phyloP scores from a whole-genome alignment of 768 basidiomycete genomes.

The Boletus vermiculosoides region DNA sequence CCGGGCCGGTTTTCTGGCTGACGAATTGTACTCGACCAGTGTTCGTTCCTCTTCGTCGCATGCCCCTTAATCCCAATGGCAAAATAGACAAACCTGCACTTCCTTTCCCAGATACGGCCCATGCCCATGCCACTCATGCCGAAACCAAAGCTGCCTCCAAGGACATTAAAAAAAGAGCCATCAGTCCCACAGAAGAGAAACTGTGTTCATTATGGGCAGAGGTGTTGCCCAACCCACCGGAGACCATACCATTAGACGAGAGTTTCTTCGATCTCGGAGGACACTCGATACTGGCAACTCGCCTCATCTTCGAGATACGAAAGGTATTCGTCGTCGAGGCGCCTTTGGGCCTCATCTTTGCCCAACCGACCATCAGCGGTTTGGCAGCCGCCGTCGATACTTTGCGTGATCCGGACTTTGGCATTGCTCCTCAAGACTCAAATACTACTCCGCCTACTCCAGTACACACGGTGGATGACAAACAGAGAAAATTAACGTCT shows the following conservation, averaged over 20 bases:
- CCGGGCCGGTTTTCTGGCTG: neutral
- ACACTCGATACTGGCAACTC: conserved; percentile 96
- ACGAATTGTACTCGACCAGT: conserved; percentile 45
- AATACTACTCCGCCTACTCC: conserved; percentile 19
- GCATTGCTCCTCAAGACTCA: conserved; percentile 47
- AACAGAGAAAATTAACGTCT: conserved; percentile 20
- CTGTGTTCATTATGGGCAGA: conserved; percentile 83
- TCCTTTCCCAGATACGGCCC: conserved; percentile 96
- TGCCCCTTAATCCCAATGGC: conserved; percentile 98
- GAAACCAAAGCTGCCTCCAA: conserved; percentile 37
- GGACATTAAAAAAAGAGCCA: conserved; percentile 35
- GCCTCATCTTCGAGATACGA: conserved; percentile 94
- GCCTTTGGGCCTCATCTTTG: conserved; percentile 89
- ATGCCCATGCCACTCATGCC: conserved; percentile 42
- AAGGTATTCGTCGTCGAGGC: conserved; percentile 89
- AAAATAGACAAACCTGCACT: conserved; percentile 98
- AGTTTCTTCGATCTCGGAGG: conserved; percentile 98
- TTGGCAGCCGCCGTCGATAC: conserved; percentile 75
- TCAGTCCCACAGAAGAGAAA: conserved; percentile 71
- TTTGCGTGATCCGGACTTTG: conserved; percentile 78
- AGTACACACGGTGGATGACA: conserved; percentile 8
- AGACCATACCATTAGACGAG: conserved; percentile 82
- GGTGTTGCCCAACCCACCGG: conserved; percentile 76
- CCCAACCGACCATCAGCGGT: conserved; percentile 78
- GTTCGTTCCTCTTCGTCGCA: conserved; percentile 89